These are phyloP conservation scores for Leptodontidium sp. DNA, from an alignment of 2,329 filamentous ascomycete species.

Conservation along the genomic window DNA sequence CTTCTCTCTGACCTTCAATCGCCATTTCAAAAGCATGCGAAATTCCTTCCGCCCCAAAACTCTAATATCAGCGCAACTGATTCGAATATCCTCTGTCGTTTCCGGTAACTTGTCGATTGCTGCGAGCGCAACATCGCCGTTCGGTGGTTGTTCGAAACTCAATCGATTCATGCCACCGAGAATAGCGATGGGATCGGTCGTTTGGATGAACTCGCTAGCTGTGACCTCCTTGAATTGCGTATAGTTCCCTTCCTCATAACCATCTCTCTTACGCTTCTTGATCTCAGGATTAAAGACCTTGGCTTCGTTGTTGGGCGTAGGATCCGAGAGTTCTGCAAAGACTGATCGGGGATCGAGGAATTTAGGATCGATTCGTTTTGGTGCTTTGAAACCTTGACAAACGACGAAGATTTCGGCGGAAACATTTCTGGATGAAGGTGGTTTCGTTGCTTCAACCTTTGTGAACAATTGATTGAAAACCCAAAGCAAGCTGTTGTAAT, in stretches of 20 bases:
- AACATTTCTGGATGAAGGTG: slow-evolving; percentile 92
- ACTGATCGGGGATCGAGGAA: slow-evolving; percentile 90
- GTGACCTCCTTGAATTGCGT: slow-evolving; percentile 89
- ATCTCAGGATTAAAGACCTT: slow-evolving; percentile 97
- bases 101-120: slow-evolving; percentile 87
- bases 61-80: slow-evolving; percentile 84
- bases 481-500: slow-evolving; percentile 96
- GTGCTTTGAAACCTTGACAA: slow-evolving; percentile 92
- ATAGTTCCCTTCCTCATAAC: slow-evolving; percentile 96
- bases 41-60: slow-evolving; percentile 95
- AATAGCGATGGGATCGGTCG: slow-evolving; percentile 90
- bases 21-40: slow-evolving; percentile 87
- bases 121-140: slow-evolving; percentile 85
- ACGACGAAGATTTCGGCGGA: slow-evolving; percentile 99
- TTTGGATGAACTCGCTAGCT: slow-evolving; percentile 94
- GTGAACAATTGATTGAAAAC: slow-evolving; percentile 96
- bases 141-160: slow-evolving; percentile 79
- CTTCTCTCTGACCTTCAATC: slow-evolving; percentile 85
- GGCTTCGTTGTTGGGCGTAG: slow-evolving; percentile 92
- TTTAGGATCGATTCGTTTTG: slow-evolving; percentile 89
- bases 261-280: slow-evolving; percentile 97
- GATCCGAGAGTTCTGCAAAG: slow-evolving; percentile 88
- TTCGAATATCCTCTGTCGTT: slow-evolving; percentile 82
- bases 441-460: slow-evolving; percentile 97
- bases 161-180: slow-evolving; percentile 86